phyloP scores from a whole-genome alignment of 495 filamentous ascomycete genomes.

The Neurospora sp. region DNA sequence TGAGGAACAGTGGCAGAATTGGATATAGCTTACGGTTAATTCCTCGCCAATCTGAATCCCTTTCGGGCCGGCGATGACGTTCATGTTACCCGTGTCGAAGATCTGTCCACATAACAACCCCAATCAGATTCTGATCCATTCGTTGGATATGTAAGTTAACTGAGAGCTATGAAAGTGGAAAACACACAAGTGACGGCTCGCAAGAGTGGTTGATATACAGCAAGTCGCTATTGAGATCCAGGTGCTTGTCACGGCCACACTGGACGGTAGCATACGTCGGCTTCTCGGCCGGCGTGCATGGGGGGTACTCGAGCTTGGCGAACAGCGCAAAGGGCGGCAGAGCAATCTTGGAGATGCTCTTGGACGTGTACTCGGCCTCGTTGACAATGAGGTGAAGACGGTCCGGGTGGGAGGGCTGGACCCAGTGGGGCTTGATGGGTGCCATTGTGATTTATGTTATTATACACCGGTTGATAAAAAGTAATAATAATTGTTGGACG shows the following conservation, averaged over 20 bases:
- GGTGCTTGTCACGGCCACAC: conserved; percentile 47
- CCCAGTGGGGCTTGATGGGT: conserved; percentile 41
- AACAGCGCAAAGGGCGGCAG: conserved; percentile 55
- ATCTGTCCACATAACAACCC: conserved; percentile 19
- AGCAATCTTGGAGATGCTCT: conserved; percentile 49
- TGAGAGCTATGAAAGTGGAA: too few species aligned
- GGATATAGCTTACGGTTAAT: too few species aligned
- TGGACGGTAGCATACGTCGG: conserved; percentile 66
- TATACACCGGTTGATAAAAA: neutral
- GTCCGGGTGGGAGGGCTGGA: conserved; percentile 42
- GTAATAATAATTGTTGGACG: neutral
- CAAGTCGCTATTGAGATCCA: conserved; percentile 66
- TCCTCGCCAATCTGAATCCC: conserved; percentile 51
- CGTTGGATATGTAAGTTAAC: too few species aligned
- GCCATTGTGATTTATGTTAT: conserved; percentile 23
- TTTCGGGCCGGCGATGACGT: conserved; percentile 50
- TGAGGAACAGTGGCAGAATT: too few species aligned
- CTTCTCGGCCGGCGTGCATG: conserved; percentile 40
- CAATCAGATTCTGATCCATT: too few species aligned
- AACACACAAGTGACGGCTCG: conserved; percentile 47
- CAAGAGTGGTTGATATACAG: conserved; percentile 72
- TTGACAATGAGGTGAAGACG: conserved; percentile 42
- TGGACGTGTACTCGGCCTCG: conserved; percentile 45
- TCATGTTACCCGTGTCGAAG: conserved; percentile 58
- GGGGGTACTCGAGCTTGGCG: conserved; percentile 40